These are phyloP conservation scores for Cynara cardunculus DNA, from an alignment of 129 eudicot species.

Conservation along the genomic window DNA sequence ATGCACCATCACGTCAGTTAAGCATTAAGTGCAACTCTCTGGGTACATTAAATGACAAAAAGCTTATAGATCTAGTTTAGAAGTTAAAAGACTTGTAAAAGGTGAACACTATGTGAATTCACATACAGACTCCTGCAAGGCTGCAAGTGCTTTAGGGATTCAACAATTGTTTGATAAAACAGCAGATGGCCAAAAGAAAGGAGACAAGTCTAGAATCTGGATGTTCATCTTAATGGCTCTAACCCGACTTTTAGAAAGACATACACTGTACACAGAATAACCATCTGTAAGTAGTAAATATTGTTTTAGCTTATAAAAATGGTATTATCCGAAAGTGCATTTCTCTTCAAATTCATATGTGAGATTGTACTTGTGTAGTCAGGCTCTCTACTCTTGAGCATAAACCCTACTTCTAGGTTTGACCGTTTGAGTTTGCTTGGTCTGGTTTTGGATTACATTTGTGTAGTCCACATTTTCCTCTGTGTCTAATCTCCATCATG, in stretches of 20 bases:
- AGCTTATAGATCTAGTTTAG: background rate
- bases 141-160: background rate
- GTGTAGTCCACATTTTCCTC: background rate
- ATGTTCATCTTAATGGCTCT: background rate
- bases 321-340: background rate
- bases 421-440: background rate
- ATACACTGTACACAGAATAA: background rate
- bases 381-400: background rate
- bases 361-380: background rate
- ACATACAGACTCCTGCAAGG: background rate
- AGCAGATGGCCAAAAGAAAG: background rate
- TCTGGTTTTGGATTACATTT: background rate
- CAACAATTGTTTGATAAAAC: background rate
- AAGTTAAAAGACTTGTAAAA: background rate
- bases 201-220: background rate
- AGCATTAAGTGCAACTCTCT: background rate
- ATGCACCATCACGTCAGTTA: background rate
- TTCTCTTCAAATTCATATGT: background rate
- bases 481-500: background rate
- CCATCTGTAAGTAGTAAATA: background rate
- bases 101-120: background rate
- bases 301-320: background rate
- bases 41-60: background rate
- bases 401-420: too few relatives aligned
- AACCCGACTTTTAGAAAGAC: background rate